phyloP scores from a whole-genome alignment of 2,329 filamentous ascomycete genomes.

The Cytospora paraplurivora region DNA sequence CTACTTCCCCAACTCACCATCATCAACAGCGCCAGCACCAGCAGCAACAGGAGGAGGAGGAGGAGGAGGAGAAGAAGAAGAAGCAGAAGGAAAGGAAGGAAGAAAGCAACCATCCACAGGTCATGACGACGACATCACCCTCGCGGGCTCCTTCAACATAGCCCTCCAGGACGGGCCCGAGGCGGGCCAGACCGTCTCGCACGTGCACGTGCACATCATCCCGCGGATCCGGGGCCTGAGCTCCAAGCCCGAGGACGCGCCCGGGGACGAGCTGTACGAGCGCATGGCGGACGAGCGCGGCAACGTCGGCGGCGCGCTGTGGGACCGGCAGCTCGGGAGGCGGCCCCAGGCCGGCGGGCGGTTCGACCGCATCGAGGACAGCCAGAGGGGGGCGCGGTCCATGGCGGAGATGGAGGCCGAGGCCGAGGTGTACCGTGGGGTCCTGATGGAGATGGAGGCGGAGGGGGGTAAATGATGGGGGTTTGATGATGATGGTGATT shows the following conservation, averaged over 20 bases:
- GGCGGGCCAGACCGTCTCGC: slow-evolving; percentile 90
- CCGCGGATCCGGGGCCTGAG: slow-evolving; percentile 65
- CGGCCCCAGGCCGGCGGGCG: slow-evolving; percentile 54
- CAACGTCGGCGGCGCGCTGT: slow-evolving; percentile 73
- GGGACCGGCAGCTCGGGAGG: slow-evolving; percentile 45
- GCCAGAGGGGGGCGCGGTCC: slow-evolving; percentile 65
- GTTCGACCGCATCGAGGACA: slow-evolving; percentile 73
- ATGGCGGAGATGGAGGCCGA: slow-evolving; percentile 79
- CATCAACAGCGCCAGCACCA: slow-evolving; percentile 49
- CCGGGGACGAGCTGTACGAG: slow-evolving; percentile 76
- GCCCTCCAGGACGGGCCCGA: slow-evolving; percentile 91
- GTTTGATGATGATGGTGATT: background rate
- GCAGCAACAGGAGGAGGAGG: slow-evolving; percentile 1
- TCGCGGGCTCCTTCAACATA: slow-evolving; percentile 81
- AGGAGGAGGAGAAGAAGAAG: slow-evolving; percentile 9
- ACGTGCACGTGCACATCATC: slow-evolving; percentile 92
- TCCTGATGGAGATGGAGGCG: slow-evolving; percentile 48
- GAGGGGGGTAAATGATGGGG: slow-evolving; percentile 26
- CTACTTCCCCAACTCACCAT: slow-evolving; percentile 47
- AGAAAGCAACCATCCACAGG: slow-evolving; percentile 40
- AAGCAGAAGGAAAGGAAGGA: slow-evolving; percentile 8
- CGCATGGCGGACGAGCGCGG: slow-evolving; percentile 83
- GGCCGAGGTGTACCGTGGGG: slow-evolving; percentile 65
- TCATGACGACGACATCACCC: slow-evolving; percentile 41
- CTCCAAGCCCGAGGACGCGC: slow-evolving; percentile 40